phyloP scores from a whole-genome alignment of 1,284 basidiomycete species.

The Lentinus polychrous region DNA sequence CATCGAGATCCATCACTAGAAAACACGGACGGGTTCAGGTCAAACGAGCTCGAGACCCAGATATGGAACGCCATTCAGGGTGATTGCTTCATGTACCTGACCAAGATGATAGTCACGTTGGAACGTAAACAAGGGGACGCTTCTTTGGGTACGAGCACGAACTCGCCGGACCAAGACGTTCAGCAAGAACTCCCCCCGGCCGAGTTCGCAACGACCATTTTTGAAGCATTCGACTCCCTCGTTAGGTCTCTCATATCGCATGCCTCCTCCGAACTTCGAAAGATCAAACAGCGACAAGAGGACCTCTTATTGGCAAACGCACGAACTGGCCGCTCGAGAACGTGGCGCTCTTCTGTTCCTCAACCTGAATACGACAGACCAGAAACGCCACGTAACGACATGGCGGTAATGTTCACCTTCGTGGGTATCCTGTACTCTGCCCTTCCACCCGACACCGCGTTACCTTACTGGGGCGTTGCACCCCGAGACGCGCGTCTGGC shows the following conservation, averaged over 20 bases:
- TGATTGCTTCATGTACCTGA: slow-evolving; percentile 78
- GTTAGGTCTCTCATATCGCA: slow-evolving; percentile 71
- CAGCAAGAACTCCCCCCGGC: slow-evolving; percentile 53
- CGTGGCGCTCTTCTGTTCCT: slow-evolving; percentile 39
- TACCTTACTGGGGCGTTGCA: slow-evolving; percentile 77
- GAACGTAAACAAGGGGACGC: slow-evolving; percentile 38
- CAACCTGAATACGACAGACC: slow-evolving; percentile 23
- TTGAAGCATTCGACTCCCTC: slow-evolving; percentile 66
- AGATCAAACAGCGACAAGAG: slow-evolving; percentile 88
- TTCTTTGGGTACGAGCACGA: slow-evolving; percentile 38
- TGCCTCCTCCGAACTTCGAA: slow-evolving; percentile 82
- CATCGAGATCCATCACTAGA: slow-evolving; percentile 64
- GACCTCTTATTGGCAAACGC: slow-evolving; percentile 66
- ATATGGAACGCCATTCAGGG: slow-evolving; percentile 78
- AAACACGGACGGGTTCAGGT: slow-evolving; percentile 59
- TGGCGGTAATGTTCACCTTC: slow-evolving; percentile 79
- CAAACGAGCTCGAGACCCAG: slow-evolving; percentile 74
- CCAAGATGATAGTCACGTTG: slow-evolving; percentile 45
- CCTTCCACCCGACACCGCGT: slow-evolving; percentile 68
- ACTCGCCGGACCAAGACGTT: slow-evolving; percentile 41
- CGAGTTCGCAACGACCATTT: slow-evolving; percentile 61
- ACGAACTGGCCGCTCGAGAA: slow-evolving; percentile 49
- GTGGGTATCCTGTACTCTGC: slow-evolving; percentile 76
- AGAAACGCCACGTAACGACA: slow-evolving; percentile 65
- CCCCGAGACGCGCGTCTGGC: slow-evolving; percentile 31